Percentiles rank a stretch among this genome's conserved stretches.
Conservation (phyloP, 2,329 filamentous ascomycete genomes). For the Periconia macrospinosa region DNA sequence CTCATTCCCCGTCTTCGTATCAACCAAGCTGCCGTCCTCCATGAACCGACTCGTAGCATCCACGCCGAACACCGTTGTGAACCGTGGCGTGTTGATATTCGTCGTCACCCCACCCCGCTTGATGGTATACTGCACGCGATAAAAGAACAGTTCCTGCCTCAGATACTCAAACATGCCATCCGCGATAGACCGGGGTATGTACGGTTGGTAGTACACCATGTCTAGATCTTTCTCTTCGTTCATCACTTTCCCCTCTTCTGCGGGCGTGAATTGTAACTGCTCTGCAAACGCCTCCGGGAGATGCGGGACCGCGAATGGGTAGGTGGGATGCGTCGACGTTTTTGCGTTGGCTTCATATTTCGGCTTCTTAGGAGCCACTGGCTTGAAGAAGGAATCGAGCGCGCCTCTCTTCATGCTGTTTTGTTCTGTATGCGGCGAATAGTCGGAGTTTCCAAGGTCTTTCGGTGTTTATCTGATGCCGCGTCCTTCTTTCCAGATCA, state of each 20-base stretch:
- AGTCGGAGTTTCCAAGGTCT: too few species aligned
- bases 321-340: constrained; percentile 51
- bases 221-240: constrained; percentile 72
- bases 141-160: constrained; percentile 71
- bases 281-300: constrained; percentile 50
- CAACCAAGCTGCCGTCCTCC: constrained; percentile 36
- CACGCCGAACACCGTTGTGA: constrained; percentile 63
- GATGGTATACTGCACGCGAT: constrained; percentile 73
- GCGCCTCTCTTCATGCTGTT: constrained; percentile 58
- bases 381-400: constrained; percentile 69
- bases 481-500: too few species aligned
- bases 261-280: constrained; percentile 50
- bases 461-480: too few species aligned
- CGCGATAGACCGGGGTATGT: constrained; percentile 61
- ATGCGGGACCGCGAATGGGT: constrained; percentile 56
- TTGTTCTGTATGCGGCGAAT: background rate
- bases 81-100: constrained; percentile 64
- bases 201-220: constrained; percentile 75
- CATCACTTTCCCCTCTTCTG: constrained; percentile 58
- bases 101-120: constrained; percentile 66
- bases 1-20: constrained; percentile 47
- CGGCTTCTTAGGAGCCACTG: constrained; percentile 45
- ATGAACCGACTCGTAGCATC: constrained; percentile 66
- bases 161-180: constrained; percentile 70
- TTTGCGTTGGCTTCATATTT: constrained; percentile 33